Evolutionary conservation across 2,329 filamentous ascomycete species (phyloP).

Genomic region (Trichoderma oligosporum): DNA sequence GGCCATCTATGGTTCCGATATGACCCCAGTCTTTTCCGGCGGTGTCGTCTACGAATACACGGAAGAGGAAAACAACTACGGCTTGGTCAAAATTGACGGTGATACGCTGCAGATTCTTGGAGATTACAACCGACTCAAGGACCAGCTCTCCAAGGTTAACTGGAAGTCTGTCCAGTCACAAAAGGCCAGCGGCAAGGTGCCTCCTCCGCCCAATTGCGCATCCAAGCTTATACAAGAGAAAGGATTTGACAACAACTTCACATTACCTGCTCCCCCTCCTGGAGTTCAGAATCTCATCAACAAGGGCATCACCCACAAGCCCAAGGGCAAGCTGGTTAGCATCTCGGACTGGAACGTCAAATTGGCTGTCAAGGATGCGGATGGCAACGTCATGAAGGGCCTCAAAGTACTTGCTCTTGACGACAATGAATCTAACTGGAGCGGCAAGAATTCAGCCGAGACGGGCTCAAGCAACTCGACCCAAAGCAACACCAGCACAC

Average conservation of each 20-base stretch:
- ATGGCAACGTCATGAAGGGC: constrained; percentile 40
- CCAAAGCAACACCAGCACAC: not conserved
- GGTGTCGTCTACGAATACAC: constrained; percentile 80
- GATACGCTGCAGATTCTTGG: constrained; percentile 56
- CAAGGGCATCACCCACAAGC: constrained; percentile 65
- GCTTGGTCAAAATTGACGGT: constrained; percentile 59
- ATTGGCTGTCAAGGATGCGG: constrained; percentile 39
- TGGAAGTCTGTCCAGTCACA: constrained; percentile 61
- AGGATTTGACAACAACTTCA: constrained; percentile 75
- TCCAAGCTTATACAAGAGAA: constrained; percentile 61
- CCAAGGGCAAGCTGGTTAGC: constrained; percentile 63
- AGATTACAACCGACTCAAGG: constrained; percentile 71
- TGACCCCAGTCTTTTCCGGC: constrained; percentile 66
- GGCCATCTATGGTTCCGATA: constrained; percentile 66
- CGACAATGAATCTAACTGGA: constrained; percentile 45
- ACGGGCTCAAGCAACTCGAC: constrained; percentile 29
- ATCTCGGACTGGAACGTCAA: constrained; percentile 61
- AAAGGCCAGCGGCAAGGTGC: constrained; percentile 52
- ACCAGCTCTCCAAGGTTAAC: constrained; percentile 72
- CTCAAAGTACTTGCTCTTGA: constrained; percentile 47
- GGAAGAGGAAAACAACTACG: constrained; percentile 64
- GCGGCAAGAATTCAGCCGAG: constrained; percentile 41
- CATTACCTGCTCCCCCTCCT: constrained; percentile 64
- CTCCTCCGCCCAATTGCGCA: constrained; percentile 59
- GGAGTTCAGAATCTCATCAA: constrained; percentile 70